Evolutionary conservation across 495 filamentous ascomycete species (phyloP).

Genomic region (Aspergillus avenaceus): DNA sequence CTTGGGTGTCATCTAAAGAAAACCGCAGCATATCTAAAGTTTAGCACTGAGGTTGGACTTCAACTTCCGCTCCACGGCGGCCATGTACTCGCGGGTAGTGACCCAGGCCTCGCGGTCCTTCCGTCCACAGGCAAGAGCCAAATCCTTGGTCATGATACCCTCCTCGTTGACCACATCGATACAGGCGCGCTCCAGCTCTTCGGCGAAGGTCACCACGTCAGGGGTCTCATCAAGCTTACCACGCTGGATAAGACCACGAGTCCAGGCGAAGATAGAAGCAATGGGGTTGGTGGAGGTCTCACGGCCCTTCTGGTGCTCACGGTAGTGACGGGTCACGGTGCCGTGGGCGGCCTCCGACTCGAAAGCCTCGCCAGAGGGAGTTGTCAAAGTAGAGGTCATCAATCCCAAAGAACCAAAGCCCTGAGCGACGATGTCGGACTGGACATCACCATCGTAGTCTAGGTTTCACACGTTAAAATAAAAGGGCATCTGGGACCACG

Average conservation of each 20-base stretch:
- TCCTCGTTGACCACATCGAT: constrained; percentile 89
- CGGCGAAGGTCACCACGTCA: constrained; percentile 82
- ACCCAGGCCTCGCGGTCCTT: constrained; percentile 78
- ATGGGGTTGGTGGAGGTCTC: constrained; percentile 99
- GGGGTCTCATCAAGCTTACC: constrained; percentile 86
- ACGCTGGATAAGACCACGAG: constrained; percentile 86
- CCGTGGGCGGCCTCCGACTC: constrained; percentile 98
- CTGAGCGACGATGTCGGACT: constrained; percentile 97
- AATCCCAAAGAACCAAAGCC: constrained; percentile 96
- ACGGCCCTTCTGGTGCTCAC: constrained; percentile 94
- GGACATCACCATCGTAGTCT: constrained; percentile 99
- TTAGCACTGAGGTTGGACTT: constrained; percentile 57
- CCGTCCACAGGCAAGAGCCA: constrained; percentile 87
- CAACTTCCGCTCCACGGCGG: constrained; percentile 82
- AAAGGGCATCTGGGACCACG: background rate
- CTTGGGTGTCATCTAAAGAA: background rate
- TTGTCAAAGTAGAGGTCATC: constrained; percentile 97
- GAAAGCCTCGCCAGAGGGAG: constrained; percentile 90
- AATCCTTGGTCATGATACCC: constrained; percentile 97
- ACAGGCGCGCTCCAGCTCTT: constrained; percentile 90
- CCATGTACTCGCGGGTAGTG: constrained; percentile 82
- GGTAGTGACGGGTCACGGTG: constrained; percentile 97
- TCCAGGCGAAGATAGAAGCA: constrained; percentile 98
- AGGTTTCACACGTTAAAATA: constrained; percentile 5
- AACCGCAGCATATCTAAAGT: constrained; percentile 22